phyloP scores from a whole-genome alignment of 2,329 filamentous ascomycete species.

The Alternaria brassicae region DNA sequence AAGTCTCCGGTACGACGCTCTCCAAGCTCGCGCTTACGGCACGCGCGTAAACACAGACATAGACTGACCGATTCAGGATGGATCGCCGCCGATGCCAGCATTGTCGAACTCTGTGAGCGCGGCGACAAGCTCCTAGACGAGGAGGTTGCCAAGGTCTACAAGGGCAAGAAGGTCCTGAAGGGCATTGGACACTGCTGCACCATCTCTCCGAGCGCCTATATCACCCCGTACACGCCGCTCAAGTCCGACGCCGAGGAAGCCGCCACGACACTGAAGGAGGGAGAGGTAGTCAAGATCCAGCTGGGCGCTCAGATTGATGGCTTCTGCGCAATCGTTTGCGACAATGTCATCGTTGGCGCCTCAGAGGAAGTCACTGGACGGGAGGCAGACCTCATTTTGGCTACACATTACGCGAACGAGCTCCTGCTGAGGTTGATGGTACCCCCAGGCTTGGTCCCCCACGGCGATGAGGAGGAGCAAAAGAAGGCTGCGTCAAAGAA shows the following conservation, averaged over 20 bases:
- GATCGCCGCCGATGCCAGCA: conserved; percentile 86
- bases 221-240: conserved; percentile 96
- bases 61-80: conserved; percentile 59
- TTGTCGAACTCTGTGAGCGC: conserved; percentile 92
- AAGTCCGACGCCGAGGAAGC: conserved; percentile 87
- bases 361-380: conserved; percentile 74
- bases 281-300: conserved; percentile 95
- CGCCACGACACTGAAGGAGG: conserved; percentile 76
- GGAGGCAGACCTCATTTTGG: conserved; percentile 84
- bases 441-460: conserved; percentile 83
- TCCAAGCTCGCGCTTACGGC: conserved; percentile 4
- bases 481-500: conserved; percentile 83
- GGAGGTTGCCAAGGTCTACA: conserved; percentile 94
- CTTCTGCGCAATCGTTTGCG: conserved; percentile 94
- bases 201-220: conserved; percentile 89
- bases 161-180: conserved; percentile 96
- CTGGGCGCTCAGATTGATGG: conserved; percentile 99
- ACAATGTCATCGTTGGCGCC: conserved; percentile 79
- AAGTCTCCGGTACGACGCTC: conserved; percentile 66
- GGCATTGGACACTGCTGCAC: conserved; percentile 95
- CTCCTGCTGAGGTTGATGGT: conserved; percentile 89
- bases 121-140: conserved; percentile 95
- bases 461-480: conserved; percentile 92
- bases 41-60: conserved; percentile 6
- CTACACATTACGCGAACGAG: conserved; percentile 95